These are phyloP conservation scores for Zostera marina DNA, from an alignment of 116 monocot species.

Conservation along the genomic window DNA sequence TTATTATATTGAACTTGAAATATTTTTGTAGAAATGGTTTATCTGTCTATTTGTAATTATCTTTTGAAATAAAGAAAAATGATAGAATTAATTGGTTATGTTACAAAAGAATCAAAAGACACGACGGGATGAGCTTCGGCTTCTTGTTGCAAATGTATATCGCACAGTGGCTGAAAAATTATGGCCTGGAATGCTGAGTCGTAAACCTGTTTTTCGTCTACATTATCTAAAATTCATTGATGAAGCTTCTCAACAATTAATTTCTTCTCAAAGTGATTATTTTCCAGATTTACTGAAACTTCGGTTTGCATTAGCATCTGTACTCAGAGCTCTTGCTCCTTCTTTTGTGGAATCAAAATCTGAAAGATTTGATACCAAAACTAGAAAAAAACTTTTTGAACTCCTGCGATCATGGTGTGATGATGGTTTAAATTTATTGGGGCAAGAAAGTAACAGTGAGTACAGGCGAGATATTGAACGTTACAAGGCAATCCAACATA, in stretches of 20 bases:
- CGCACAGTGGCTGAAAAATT: conserved; percentile 89
- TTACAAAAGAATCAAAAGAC: conserved; percentile 60
- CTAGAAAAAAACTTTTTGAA: conserved; percentile 69
- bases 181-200: conserved; percentile 85
- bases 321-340: conserved; percentile 67
- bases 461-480: conserved; percentile 88
- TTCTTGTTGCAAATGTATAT: conserved; percentile 78
- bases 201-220: conserved; percentile 53
- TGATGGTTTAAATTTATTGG: conserved; percentile 44
- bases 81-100: not conserved
- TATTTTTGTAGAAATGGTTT: not conserved
- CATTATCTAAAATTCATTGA: conserved; percentile 84
- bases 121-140: conserved; percentile 82
- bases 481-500: conserved; percentile 71
- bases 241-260: conserved; percentile 46
- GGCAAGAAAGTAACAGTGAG: conserved; percentile 48
- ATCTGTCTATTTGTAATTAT: not conserved
- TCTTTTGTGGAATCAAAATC: conserved; percentile 84
- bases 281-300: conserved; percentile 74
- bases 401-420: conserved; percentile 75
- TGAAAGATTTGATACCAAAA: conserved; percentile 68
- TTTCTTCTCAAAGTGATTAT: conserved; percentile 33
- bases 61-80: not conserved
- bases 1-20: not conserved
- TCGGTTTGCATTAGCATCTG: conserved; percentile 79